phyloP scores from a whole-genome alignment of 129 eudicot species.

The Glebionis coronaria region DNA sequence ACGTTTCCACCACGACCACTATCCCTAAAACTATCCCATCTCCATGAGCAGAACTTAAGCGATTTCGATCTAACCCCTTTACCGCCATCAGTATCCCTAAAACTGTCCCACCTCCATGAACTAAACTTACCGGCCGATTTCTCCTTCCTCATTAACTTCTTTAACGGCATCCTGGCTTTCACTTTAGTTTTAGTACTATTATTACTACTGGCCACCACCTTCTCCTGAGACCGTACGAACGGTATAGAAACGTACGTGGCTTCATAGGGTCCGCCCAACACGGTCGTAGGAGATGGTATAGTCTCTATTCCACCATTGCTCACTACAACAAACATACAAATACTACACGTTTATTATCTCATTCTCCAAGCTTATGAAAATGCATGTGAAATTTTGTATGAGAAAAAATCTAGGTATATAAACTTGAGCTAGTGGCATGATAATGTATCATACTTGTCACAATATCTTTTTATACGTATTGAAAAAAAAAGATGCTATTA shows the following conservation, averaged over 20 bases:
- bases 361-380: not conserved
- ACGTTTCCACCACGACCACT: not conserved
- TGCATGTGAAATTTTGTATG: not conserved
- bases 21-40: slow-evolving; percentile 59
- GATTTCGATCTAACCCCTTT: slow-evolving; percentile 17
- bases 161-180: slow-evolving; percentile 17
- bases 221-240: slow-evolving; percentile 28
- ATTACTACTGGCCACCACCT: slow-evolving; percentile 8
- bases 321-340: slow-evolving; percentile 6
- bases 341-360: not conserved
- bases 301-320: slow-evolving; percentile 31
- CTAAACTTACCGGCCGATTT: slow-evolving; percentile 30
- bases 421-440: too few species aligned
- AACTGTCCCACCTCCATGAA: slow-evolving; percentile 59
- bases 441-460: too few species aligned
- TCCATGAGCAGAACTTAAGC: slow-evolving; percentile 46
- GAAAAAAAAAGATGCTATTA: too few species aligned
- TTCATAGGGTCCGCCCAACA: slow-evolving; percentile 62
- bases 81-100: slow-evolving; percentile 23
- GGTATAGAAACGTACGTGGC: slow-evolving; percentile 28
- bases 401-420: too few species aligned
- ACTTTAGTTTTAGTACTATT: slow-evolving; percentile 13
- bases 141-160: slow-evolving; percentile 25
- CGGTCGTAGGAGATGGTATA: slow-evolving; percentile 78
- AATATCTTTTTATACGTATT: too few species aligned